Evolutionary conservation across 306 rosid species (phyloP).

Genomic region (Citrullus mucosospermus): DNA sequence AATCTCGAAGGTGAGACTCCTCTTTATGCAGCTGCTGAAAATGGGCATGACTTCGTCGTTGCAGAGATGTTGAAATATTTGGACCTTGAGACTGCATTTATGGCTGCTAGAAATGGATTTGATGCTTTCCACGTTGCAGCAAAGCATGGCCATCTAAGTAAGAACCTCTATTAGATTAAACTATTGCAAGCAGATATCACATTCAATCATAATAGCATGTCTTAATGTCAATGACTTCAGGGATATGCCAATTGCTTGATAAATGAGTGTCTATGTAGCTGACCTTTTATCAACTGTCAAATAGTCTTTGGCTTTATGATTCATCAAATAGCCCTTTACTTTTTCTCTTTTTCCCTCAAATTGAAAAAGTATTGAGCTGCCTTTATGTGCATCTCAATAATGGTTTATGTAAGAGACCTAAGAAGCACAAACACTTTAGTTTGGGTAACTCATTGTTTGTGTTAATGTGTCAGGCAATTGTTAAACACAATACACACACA

Average conservation of each 20-base stretch:
- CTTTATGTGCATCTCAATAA: not conserved
- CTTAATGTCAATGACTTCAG: not conserved
- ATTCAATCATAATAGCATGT: not conserved
- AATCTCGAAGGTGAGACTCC: constrained; percentile 90
- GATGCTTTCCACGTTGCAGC: constrained; percentile 86
- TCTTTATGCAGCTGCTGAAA: constrained; percentile 77
- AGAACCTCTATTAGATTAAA: constrained; percentile 10
- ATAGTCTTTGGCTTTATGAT: not conserved
- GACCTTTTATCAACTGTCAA: not conserved
- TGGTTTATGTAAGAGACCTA: not conserved
- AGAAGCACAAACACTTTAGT: not conserved
- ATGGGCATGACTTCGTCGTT: constrained; percentile 53
- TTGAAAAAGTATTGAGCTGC: not conserved
- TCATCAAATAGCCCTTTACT: not conserved
- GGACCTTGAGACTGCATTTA: constrained; percentile 74
- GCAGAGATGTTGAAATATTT: constrained; percentile 62
- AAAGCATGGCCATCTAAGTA: constrained; percentile 92
- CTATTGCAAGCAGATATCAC: not conserved
- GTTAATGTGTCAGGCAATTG: not conserved
- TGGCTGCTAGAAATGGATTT: constrained; percentile 65
- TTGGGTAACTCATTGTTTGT: not conserved
- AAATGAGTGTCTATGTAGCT: not conserved
- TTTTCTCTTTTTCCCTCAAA: not conserved
- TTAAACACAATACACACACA: not conserved
- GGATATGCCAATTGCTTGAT: not conserved